These are phyloP conservation scores for Paracorniculantispora psalliotae DNA, from an alignment of 2,329 filamentous ascomycete genomes.

Conservation along the genomic window DNA sequence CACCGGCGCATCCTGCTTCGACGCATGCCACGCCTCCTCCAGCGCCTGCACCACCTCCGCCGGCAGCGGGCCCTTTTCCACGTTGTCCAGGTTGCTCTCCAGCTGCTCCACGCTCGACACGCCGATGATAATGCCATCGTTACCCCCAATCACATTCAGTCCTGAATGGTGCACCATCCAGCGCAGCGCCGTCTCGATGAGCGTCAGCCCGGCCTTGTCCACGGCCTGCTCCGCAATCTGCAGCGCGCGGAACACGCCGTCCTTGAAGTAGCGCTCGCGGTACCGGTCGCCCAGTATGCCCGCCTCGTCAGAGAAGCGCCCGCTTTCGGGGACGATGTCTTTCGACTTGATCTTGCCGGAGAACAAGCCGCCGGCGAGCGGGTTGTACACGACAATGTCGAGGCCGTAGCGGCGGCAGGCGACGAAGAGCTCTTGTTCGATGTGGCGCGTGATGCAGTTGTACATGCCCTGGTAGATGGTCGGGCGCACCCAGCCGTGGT, in stretches of 20 bases:
- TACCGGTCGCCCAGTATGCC: conserved; percentile 53
- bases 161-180: conserved; percentile 69
- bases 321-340: conserved; percentile 58
- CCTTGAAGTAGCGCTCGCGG: conserved; percentile 66
- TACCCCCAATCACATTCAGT: conserved; percentile 46
- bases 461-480: conserved; percentile 88
- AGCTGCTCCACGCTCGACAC: conserved; percentile 54
- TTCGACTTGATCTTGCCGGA: conserved; percentile 70
- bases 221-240: conserved; percentile 62
- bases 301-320: conserved; percentile 60
- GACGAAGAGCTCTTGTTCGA: conserved; percentile 70
- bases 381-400: conserved; percentile 78
- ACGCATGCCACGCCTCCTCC: conserved; percentile 72
- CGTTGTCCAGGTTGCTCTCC: conserved; percentile 49
- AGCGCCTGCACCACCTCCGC: conserved; percentile 69
- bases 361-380: conserved; percentile 74
- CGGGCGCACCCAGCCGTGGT: conserved; percentile 75
- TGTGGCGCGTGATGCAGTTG: conserved; percentile 70
- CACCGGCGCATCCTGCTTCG: conserved; percentile 51
- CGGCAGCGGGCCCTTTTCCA: conserved; percentile 68
- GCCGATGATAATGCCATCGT: conserved; percentile 57
- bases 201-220: conserved; percentile 60
- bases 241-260: conserved; percentile 59
- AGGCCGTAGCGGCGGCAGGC: conserved; percentile 71
- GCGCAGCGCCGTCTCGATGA: conserved; percentile 69